A percentile compares a stretch with the other conserved stretches of the same genome.
Conservation (phyloP, 345 rosid genomes). For the Eucalyptus sp. region DNA sequence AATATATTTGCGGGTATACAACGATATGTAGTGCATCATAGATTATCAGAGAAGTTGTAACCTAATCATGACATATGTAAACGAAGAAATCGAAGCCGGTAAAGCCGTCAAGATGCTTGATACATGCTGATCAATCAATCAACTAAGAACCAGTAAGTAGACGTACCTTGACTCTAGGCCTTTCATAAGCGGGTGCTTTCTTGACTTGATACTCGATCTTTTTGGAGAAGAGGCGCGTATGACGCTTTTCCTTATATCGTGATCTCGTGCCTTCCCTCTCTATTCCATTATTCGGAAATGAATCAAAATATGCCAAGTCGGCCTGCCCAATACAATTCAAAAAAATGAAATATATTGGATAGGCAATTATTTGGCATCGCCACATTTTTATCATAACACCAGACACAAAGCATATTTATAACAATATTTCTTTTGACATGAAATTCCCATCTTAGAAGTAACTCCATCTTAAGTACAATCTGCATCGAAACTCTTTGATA, state of each 20-base stretch:
- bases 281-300: slow-evolving; percentile 41
- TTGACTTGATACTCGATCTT: slow-evolving; percentile 80
- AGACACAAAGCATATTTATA: not conserved
- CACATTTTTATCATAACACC: not conserved
- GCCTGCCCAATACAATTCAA: slow-evolving; percentile 27
- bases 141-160: not conserved
- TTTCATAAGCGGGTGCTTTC: slow-evolving; percentile 69
- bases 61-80: not conserved
- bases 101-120: not conserved
- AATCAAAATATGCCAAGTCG: slow-evolving; percentile 55
- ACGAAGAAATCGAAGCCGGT: not conserved
- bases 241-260: slow-evolving; percentile 78
- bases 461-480: not conserved
- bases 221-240: slow-evolving; percentile 61
- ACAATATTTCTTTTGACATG: not conserved
- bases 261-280: slow-evolving; percentile 68
- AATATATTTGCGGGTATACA: not conserved
- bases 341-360: not conserved
- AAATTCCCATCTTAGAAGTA: not conserved
- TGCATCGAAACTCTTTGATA: not conserved
- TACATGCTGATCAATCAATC: not conserved
- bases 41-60: not conserved
- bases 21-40: not conserved
- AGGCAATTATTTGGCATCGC: not conserved
- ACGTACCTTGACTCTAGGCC: slow-evolving; percentile 83